Conservation (phyloP, 176 grass and related monocot species). For the Lolium rigidum region DNA sequence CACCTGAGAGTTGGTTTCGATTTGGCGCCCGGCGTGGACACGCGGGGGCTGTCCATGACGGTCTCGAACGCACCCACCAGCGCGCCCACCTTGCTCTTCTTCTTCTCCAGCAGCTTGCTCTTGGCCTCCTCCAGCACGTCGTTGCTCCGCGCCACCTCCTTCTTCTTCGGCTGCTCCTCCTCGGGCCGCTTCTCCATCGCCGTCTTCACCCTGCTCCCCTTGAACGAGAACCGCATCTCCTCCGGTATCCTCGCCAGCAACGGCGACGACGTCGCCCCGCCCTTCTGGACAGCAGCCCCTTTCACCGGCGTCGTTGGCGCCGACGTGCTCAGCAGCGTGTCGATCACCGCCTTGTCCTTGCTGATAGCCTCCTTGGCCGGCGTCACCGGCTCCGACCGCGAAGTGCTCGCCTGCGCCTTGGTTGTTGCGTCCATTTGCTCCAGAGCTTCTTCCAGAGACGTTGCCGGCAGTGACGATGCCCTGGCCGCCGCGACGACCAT, state of each 20-base stretch:
- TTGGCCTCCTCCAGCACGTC: constrained; percentile 79
- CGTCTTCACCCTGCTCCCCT: constrained; percentile 61
- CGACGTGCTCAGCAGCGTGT: constrained; percentile 5
- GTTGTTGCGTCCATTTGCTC: neutral
- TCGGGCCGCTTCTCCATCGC: constrained; percentile 62
- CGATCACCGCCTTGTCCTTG: constrained; percentile 19
- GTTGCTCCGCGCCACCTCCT: constrained; percentile 72
- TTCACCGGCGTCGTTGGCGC: constrained; percentile 32
- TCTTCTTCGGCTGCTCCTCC: constrained; percentile 63
- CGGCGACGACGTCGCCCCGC: neutral
- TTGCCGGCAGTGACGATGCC: constrained; percentile 20
- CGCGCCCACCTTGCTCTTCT: constrained; percentile 70
- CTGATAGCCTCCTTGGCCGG: constrained; percentile 11
- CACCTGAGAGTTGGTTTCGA: neutral
- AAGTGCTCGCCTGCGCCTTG: constrained; percentile 1
- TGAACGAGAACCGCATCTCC: constrained; percentile 25
- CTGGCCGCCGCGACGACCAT: neutral
- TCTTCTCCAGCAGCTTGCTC: constrained; percentile 78
- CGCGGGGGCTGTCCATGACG: neutral
- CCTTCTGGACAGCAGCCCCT: neutral
- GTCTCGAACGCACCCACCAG: constrained; percentile 57
- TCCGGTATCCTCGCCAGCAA: neutral
- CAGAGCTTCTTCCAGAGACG: constrained; percentile 15
- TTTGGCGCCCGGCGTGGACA: constrained; percentile 10
- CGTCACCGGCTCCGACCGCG: constrained; percentile 38